Percentiles rank a stretch among this genome's conserved stretches.
These are phyloP conservation scores for Camelina sativa DNA, from an alignment of 345 rosid genomes.

Conservation along the genomic window DNA sequence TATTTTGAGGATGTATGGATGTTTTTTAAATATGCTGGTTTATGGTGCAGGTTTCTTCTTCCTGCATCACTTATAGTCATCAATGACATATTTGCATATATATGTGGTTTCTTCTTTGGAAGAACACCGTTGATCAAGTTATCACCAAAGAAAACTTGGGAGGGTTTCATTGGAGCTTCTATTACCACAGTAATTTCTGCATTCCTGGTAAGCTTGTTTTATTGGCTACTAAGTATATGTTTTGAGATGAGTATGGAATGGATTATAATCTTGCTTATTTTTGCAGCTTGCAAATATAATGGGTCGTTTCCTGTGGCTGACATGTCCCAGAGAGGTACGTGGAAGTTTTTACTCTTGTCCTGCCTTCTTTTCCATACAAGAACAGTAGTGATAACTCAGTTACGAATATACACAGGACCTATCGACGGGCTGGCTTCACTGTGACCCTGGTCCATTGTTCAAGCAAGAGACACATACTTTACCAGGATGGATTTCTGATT, in stretches of 20 bases:
- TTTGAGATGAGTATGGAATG: background rate
- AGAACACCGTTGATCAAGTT: constrained; percentile 89
- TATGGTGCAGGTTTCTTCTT: constrained; percentile 82
- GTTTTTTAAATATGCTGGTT: constrained; percentile 1
- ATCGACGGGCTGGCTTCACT: constrained; percentile 87
- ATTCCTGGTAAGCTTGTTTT: constrained; percentile 63
- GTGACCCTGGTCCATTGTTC: constrained; percentile 92
- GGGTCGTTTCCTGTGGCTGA: constrained; percentile 87
- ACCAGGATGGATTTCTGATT: constrained; percentile 64
- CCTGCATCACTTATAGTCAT: constrained; percentile 93
- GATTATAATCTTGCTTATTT: constrained; percentile 16
- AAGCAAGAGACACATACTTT: constrained; percentile 66
- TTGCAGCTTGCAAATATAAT: constrained; percentile 86
- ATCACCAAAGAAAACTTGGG: constrained; percentile 99
- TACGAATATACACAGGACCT: constrained; percentile 60
- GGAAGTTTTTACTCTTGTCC: constrained; percentile 16
- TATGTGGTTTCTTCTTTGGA: constrained; percentile 93
- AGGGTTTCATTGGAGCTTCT: constrained; percentile 94
- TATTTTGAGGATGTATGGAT: background rate
- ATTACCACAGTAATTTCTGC: constrained; percentile 86
- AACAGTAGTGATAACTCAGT: background rate
- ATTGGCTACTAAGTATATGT: background rate
- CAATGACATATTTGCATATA: constrained; percentile 84
- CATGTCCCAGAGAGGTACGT: constrained; percentile 93
- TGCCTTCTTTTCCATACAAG: constrained; percentile 5